Conservation (phyloP, 768 basidiomycete genomes). For the Rhizopogon rudus region DNA sequence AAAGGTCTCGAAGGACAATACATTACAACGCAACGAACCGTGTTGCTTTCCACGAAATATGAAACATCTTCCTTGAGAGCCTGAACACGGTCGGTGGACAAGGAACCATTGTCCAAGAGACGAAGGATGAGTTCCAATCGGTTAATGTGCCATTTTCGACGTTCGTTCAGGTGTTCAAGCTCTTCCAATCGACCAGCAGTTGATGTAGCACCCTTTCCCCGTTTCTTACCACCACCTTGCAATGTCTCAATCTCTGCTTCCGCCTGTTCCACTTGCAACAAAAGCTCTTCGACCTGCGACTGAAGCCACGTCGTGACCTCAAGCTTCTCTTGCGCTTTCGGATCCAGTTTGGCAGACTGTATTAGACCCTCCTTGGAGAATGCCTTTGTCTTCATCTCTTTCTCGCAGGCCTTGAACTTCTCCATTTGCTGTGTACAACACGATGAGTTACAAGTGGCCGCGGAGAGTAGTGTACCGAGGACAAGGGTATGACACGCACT, state of each 20-base stretch:
- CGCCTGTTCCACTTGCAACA: constrained; percentile 87
- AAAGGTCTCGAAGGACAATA: constrained; percentile 8
- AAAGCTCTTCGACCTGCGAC: constrained; percentile 83
- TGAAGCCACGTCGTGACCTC: constrained; percentile 88
- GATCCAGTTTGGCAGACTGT: constrained; percentile 91
- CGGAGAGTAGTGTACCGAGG: constrained; percentile 7
- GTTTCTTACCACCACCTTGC: constrained; percentile 70
- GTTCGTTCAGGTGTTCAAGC: constrained; percentile 86
- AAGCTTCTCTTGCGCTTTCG: constrained; percentile 94
- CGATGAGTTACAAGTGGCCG: constrained; percentile 3
- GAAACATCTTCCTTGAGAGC: constrained; percentile 89
- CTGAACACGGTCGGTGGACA: constrained; percentile 75
- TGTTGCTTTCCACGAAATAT: constrained; percentile 95
- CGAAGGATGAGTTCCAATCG: constrained; percentile 91
- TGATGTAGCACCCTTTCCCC: constrained; percentile 59
- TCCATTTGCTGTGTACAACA: constrained; percentile 90
- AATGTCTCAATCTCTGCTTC: constrained; percentile 93
- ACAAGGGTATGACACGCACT: constrained; percentile 43
- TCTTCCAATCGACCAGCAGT: constrained; percentile 72
- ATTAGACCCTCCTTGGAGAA: constrained; percentile 98
- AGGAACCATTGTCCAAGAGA: constrained; percentile 88
- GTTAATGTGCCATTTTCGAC: constrained; percentile 92
- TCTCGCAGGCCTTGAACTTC: constrained; percentile 99
- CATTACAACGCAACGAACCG: constrained; percentile 50
- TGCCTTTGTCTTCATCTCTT: constrained; percentile 99